Evolutionary conservation across 1,284 basidiomycete species (phyloP).

Genomic region (Puccinia coronata): DNA sequence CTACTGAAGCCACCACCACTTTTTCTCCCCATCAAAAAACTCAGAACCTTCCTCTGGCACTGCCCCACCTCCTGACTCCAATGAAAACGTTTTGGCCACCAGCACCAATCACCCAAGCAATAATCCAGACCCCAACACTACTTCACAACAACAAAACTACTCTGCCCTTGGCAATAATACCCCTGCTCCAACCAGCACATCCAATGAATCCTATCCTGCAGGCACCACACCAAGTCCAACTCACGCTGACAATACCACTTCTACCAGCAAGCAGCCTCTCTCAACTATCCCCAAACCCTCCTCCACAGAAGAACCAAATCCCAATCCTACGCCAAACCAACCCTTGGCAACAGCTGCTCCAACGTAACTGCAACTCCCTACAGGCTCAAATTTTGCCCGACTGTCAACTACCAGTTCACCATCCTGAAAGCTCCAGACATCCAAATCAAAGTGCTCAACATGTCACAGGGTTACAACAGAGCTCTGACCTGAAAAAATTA

Average conservation of each 20-base stretch:
- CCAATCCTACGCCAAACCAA: not conserved
- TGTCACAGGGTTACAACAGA: not conserved
- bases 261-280: too few species aligned
- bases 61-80: too few species aligned
- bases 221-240: too few species aligned
- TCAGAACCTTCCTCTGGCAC: not conserved
- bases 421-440: not conserved
- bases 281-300: too few species aligned
- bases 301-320: too few species aligned
- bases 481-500: not conserved
- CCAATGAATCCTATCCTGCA: too few species aligned
- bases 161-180: too few species aligned
- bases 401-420: not conserved
- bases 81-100: not conserved
- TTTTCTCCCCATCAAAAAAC: not conserved
- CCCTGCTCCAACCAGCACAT: too few species aligned
- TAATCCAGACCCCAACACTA: too few species aligned
- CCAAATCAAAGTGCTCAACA: not conserved
- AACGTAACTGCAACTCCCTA: not conserved
- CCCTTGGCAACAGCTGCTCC: not conserved
- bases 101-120: not conserved
- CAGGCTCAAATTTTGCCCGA: not conserved
- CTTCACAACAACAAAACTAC: too few species aligned
- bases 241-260: too few species aligned
- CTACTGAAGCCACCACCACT: not conserved